phyloP scores from a whole-genome alignment of 805 yeast genomes.

The Ogataea henricii region DNA sequence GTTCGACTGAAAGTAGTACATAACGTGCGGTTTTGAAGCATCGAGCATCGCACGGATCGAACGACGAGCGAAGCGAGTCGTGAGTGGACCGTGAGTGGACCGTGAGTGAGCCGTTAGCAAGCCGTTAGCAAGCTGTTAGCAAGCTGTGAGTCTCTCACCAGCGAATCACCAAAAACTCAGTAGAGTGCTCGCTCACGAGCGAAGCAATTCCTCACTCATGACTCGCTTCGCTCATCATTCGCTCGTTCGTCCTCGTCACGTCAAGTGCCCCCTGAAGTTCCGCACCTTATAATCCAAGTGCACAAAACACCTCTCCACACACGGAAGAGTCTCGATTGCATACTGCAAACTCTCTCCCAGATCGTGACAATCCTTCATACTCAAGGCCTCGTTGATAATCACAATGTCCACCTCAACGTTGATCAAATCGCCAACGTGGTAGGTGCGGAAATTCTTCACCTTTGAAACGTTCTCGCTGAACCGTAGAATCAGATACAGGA shows the following conservation, averaged over 20 bases:
- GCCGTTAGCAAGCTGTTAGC: no score
- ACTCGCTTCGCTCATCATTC: neutral
- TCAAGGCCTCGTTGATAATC: conserved; percentile 46
- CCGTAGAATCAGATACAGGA: conserved; percentile 65
- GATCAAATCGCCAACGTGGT: conserved; percentile 76
- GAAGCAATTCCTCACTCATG: no score
- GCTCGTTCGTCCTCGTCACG: neutral
- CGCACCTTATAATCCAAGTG: conserved; percentile 63
- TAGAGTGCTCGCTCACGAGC: no score
- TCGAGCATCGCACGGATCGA: no score
- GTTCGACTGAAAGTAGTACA: no score
- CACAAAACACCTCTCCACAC: conserved; percentile 79
- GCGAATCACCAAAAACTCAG: no score
- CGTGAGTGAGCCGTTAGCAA: no score
- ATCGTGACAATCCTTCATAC: conserved; percentile 72
- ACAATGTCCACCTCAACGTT: conserved; percentile 78
- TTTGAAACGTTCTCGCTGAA: conserved; percentile 67
- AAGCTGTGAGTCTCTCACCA: no score
- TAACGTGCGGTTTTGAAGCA: no score
- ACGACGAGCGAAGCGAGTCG: no score
- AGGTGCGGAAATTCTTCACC: conserved; percentile 67
- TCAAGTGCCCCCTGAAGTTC: conserved; percentile 41
- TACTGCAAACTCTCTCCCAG: conserved; percentile 81
- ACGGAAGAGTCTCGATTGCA: conserved; percentile 74
- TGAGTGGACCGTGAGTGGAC: no score